Evolutionary conservation across 805 yeast species (phyloP), one percentile per base, ranked within the genome.

Genomic region (Nakazawaea ambrosiae): DNA sequence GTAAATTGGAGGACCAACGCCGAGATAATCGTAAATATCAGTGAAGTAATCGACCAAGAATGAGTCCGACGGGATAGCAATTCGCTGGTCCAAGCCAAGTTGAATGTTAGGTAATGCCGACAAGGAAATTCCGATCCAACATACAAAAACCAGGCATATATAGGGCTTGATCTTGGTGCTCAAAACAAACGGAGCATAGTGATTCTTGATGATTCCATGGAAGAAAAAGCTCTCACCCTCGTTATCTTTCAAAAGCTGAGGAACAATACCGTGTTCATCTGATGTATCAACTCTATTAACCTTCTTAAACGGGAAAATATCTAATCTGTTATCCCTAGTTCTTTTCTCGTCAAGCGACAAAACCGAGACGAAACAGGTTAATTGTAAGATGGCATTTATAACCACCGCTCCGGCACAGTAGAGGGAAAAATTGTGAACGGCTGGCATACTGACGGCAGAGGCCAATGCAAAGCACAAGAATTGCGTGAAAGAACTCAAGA

Each of bases 1-100:
- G 51, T 83, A 92, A 1, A 85, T 70, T 0, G 98, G 98, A 1
- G 98, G 96, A 0, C 97, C 98, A 6, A 83, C 83, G 42, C 81
- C 79, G 43, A 90, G 65, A 52, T 78, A 83, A 2, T 68, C 58
- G 53, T 81, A 83, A 3, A 88, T 65, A 37, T 89, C 86, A 46
- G 80, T 65, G 61, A 85, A 90, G 56, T 90, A 92, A 37, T 75
- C 71, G 27, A 88, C 78, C 51, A 92, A 58, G 50, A 88, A 86
- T 0, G 97, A 89, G 37, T 73, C 88, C 2, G 68, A 60, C 0
- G 97, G 97, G 11, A 90, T 70, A 0, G 97, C 97, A 29, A 81
- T 63, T 37, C 95, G 68, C 58, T 90, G 97, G 53, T 90, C 97
- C 17, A 92, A 68, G 0, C 97, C 98, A 29, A 84, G 65, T 42